Base-by-base conservation (phyloP, 108 stramenopile genomes). In the Cyclotella sp. region DNA sequence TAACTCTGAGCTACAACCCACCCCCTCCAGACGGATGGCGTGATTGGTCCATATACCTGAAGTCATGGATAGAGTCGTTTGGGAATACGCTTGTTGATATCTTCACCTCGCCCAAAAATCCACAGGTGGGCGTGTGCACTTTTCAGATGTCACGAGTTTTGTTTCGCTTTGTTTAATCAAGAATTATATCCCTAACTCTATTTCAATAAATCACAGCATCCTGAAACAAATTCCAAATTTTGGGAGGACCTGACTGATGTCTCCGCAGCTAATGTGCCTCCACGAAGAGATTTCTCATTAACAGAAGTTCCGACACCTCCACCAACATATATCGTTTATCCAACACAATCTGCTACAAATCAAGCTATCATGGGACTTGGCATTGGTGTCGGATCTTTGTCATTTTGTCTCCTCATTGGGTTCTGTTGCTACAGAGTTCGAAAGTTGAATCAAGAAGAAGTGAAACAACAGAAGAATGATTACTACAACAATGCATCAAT, bases 61-160 rank as follows among this genome's bases (percentile, higher is more conserved):
- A 82, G 34, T 71, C 81, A 18, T 82, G 81, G 81, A 75, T 82
- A 28, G 74, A 82, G 39, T 75, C 74, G 10, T 82, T 82, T 51
- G 81, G 81, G n/a, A 70, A 58, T 18, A 82, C 81, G 3, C 18
- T 82, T 28, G 81, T 76, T 27, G 81, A 82, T 58, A 75, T 82
- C 30, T 71, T 75, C 40, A 82, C 74, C 28, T 82, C 81, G n/a
- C 69, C 81, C 0, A 75, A 82, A 30, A 73, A 82, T 65, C 62
- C 63, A 27, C 81, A 64, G 63, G 63, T 64, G 9, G 44, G 63
- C 8, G 3, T 45, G 16, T 58, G 26, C 13, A 58, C 5, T 14
- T 3, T 1, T 58, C 3, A 58, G 22, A 26, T 26, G 19, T 7
- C 3, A n/a, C 9, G n/a, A n/a, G n/a, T n/a, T 49, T 49, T 49